These are phyloP conservation scores for Fusarium domesticum DNA, from an alignment of 2,329 filamentous ascomycete genomes.

Conservation along the genomic window DNA sequence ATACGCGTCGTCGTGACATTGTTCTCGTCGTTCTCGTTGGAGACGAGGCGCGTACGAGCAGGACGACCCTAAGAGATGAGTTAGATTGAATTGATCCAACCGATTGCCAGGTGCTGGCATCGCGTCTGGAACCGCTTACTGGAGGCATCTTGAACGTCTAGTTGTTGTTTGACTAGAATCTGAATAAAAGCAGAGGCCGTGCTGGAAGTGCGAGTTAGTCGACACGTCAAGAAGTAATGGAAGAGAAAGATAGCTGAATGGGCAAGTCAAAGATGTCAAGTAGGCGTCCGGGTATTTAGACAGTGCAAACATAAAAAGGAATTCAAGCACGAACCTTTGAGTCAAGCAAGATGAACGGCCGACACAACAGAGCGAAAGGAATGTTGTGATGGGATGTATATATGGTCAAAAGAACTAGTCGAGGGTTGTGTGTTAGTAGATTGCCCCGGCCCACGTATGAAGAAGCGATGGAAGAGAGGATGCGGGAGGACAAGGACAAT, in stretches of 20 bases:
- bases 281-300: slow-evolving; percentile 26
- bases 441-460: slow-evolving; percentile 17
- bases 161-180: slow-evolving; percentile 20
- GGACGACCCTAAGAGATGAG: slow-evolving; percentile 56
- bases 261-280: slow-evolving; percentile 4
- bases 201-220: slow-evolving; percentile 21
- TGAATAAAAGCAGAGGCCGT: slow-evolving; percentile 18
- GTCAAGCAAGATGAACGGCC: slow-evolving; percentile 32
- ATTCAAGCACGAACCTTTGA: slow-evolving; percentile 36
- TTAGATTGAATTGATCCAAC: slow-evolving; percentile 8
- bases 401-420: slow-evolving; percentile 27
- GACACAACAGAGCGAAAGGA: slow-evolving; percentile 37
- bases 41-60: slow-evolving; percentile 69
- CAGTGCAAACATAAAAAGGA: slow-evolving; percentile 30
- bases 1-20: slow-evolving; percentile 68
- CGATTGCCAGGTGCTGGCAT: slow-evolving; percentile 1
- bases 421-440: slow-evolving; percentile 28
- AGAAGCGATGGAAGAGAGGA: slow-evolving; percentile 23
- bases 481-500: slow-evolving; percentile 25
- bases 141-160: slow-evolving; percentile 36
- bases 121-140: slow-evolving; percentile 30
- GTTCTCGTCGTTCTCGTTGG: slow-evolving; percentile 96
- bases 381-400: slow-evolving; percentile 34
- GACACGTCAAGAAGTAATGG: slow-evolving; percentile 24
- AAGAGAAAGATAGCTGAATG: slow-evolving; percentile 12